Conservation (phyloP, 2,329 filamentous ascomycete genomes). For the Trichoderma pleuroti region DNA sequence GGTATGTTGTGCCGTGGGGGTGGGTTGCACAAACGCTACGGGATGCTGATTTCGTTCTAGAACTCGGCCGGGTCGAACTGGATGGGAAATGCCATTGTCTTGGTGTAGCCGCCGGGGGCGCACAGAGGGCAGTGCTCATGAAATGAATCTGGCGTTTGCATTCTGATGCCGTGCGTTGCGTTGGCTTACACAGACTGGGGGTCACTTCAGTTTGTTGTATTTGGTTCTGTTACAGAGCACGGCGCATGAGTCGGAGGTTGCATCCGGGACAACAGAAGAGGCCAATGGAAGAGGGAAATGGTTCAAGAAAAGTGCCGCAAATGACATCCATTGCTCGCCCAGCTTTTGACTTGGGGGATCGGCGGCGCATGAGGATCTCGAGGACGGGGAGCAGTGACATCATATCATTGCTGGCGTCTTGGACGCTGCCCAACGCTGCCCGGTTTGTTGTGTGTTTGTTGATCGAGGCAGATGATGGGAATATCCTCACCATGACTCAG, state of each 20-base stretch:
- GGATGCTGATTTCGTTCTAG: background rate
- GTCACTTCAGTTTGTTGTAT: background rate
- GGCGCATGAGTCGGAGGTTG: background rate
- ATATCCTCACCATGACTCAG: background rate
- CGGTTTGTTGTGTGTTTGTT: background rate
- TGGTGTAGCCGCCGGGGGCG: background rate
- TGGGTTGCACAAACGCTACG: background rate
- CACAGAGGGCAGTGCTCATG: background rate
- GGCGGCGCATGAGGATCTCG: background rate
- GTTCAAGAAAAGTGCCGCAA: background rate
- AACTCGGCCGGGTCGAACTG: background rate
- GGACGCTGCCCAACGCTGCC: background rate
- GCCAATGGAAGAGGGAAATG: background rate
- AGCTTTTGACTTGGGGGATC: background rate
- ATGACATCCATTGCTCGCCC: background rate
- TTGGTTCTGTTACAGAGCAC: background rate
- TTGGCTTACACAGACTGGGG: background rate
- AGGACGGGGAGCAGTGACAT: background rate
- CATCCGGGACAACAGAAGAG: background rate
- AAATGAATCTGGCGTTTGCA: background rate
- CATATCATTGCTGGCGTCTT: constrained; percentile 1
- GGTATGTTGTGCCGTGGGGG: background rate
- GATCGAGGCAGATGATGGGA: background rate
- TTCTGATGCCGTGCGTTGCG: background rate
- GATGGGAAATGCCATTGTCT: background rate